Conservation (phyloP, 495 filamentous ascomycete genomes). For the Podospora pseudopauciseta region DNA sequence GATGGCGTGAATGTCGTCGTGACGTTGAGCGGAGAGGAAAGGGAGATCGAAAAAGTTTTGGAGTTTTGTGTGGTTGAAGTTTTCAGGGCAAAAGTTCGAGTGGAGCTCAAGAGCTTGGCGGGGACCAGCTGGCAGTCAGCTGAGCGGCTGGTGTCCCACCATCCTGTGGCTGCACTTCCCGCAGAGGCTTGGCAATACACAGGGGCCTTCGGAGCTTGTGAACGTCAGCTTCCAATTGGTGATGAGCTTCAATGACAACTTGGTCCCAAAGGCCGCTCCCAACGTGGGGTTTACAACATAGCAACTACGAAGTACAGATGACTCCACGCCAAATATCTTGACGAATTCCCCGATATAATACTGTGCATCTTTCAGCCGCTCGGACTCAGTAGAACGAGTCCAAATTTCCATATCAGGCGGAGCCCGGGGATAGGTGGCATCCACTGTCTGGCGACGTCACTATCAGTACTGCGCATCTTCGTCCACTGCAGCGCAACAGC, state of each 20-base stretch:
- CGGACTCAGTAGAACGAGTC: neutral
- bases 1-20: constrained; percentile 25
- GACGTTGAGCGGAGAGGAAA: constrained; percentile 19
- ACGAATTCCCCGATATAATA: neutral
- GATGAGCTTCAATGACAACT: constrained; percentile 12
- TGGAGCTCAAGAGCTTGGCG: constrained; percentile 1
- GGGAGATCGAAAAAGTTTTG: constrained; percentile 8
- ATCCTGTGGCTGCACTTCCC: neutral
- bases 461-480: neutral
- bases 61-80: constrained; percentile 16
- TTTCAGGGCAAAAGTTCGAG: constrained; percentile 25
- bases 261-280: neutral
- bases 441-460: constrained; percentile 11
- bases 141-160: neutral
- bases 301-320: neutral
- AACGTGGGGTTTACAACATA: neutral
- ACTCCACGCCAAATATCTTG: neutral
- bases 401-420: neutral
- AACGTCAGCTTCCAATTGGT: constrained; percentile 17
- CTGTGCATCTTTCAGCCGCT: neutral
- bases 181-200: neutral
- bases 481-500: neutral
- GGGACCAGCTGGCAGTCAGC: constrained; percentile 11
- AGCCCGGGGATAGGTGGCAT: neutral
- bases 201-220: constrained; percentile 10